A percentile compares a stretch with the other conserved stretches of the same genome.
Evolutionary conservation across 1,139 yeast genomes (phyloP).

Genomic region (Scheffersomyces titani): DNA sequence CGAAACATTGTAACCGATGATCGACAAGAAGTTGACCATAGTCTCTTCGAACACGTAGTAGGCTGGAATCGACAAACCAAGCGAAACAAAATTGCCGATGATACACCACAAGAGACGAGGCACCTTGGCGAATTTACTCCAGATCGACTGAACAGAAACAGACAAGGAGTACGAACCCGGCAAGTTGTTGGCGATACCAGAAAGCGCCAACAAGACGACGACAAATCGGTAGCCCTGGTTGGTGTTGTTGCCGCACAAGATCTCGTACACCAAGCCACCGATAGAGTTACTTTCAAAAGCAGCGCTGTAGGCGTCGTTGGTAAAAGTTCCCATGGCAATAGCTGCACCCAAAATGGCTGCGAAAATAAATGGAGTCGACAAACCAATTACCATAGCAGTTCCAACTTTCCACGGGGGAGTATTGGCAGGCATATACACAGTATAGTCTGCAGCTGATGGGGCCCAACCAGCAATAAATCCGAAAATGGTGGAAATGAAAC

Average conservation of each 20-base stretch:
- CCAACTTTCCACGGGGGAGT: constrained; percentile 28
- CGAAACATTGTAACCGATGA: constrained; percentile 30
- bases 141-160: constrained; percentile 28
- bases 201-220: constrained; percentile 29
- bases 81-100: constrained; percentile 27
- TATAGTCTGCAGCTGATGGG: constrained; percentile 32
- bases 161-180: constrained; percentile 34
- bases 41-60: constrained; percentile 29
- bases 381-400: constrained; percentile 27
- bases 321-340: constrained; percentile 25
- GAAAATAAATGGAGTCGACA: constrained; percentile 27
- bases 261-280: constrained; percentile 32
- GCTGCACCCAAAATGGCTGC: constrained; percentile 32
- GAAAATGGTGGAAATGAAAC: constrained; percentile 26
- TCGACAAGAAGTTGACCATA: constrained; percentile 31
- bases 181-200: constrained; percentile 29
- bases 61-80: constrained; percentile 33
- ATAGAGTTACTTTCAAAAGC: constrained; percentile 22
- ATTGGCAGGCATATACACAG: constrained; percentile 28
- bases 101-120: constrained; percentile 35
- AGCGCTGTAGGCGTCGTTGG: constrained; percentile 18
- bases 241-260: constrained; percentile 26
- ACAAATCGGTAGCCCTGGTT: constrained; percentile 34
- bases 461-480: constrained; percentile 36
- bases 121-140: constrained; percentile 27